Evolutionary conservation across 305 asterid genomes (phyloP).

Genomic region (Caryopteris hybrid): DNA sequence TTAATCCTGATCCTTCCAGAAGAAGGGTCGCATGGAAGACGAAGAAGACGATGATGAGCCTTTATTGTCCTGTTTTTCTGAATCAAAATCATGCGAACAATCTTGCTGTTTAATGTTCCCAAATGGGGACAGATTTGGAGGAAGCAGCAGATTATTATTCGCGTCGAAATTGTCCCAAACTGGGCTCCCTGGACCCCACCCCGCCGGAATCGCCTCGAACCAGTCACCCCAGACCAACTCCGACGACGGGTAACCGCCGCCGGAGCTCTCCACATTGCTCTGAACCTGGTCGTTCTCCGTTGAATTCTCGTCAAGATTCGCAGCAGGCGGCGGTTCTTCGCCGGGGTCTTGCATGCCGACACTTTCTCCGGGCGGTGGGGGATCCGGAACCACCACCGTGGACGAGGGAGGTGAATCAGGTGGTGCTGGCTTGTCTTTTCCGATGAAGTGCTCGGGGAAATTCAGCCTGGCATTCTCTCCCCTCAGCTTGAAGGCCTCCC

Average conservation of each 20-base stretch:
- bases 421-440: conserved; percentile 33
- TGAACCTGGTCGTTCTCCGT: conserved; percentile 25
- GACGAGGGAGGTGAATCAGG: conserved; percentile 13
- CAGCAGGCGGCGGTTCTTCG: conserved; percentile 2
- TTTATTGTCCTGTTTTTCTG: conserved; percentile 28
- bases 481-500: conserved; percentile 81
- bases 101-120: conserved; percentile 35
- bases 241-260: conserved; percentile 28
- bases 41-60: conserved; percentile 38
- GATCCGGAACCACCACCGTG: background rate
- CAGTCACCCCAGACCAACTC: conserved; percentile 85
- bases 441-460: conserved; percentile 72
- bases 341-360: background rate
- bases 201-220: conserved; percentile 62
- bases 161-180: conserved; percentile 70
- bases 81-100: conserved; percentile 16
- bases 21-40: conserved; percentile 42
- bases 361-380: conserved; percentile 19
- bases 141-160: conserved; percentile 50
- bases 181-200: conserved; percentile 89
- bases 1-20: conserved; percentile 44
- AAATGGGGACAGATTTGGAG: conserved; percentile 56
- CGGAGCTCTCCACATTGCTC: conserved; percentile 27
- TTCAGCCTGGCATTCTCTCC: conserved; percentile 88
- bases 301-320: conserved; percentile 23